Percentiles rank a stretch among this genome's conserved stretches.
These are phyloP conservation scores for Mycena polygramma DNA, from an alignment of 768 basidiomycete genomes.

Conservation along the genomic window DNA sequence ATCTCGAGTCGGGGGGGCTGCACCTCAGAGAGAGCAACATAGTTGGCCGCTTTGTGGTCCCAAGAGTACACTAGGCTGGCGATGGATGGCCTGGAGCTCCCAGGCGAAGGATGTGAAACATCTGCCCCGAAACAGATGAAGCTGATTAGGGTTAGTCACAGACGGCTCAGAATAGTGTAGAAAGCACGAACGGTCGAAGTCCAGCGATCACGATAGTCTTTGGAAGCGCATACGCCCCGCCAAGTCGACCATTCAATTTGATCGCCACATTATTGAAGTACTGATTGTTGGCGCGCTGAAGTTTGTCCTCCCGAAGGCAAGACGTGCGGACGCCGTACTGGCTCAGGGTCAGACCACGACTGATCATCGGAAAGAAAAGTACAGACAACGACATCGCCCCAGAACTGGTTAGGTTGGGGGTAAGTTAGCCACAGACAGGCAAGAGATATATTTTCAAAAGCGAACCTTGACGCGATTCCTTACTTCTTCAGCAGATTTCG, in stretches of 20 bases:
- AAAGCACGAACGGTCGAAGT: conserved; percentile 31
- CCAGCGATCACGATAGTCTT: conserved; percentile 39
- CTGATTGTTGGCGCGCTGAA: conserved; percentile 54
- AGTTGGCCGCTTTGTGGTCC: conserved; percentile 60
- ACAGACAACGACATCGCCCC: conserved; percentile 62
- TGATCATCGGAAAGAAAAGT: neutral
- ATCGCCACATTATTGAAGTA: conserved; percentile 71
- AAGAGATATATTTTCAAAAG: too few species aligned
- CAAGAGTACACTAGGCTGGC: conserved; percentile 70
- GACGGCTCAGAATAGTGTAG: too few species aligned
- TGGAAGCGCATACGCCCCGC: conserved; percentile 61
- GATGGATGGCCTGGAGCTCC: conserved; percentile 65
- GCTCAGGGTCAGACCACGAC: conserved; percentile 6
- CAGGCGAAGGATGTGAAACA: conserved; percentile 74
- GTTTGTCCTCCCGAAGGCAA: conserved; percentile 56
- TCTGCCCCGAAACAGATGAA: conserved; percentile 66
- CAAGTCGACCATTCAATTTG: conserved; percentile 69
- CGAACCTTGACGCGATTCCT: conserved; percentile 53
- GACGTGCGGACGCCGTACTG: conserved; percentile 38
- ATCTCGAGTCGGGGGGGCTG: conserved; percentile 63
- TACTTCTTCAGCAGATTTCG: conserved; percentile 60
- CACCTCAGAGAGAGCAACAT: conserved; percentile 56
- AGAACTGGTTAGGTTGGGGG: conserved; percentile 55
- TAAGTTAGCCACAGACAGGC: too few species aligned
- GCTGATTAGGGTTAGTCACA: neutral